These are phyloP conservation scores for Tricholomella constricta DNA, from an alignment of 768 basidiomycete species.

Conservation along the genomic window DNA sequence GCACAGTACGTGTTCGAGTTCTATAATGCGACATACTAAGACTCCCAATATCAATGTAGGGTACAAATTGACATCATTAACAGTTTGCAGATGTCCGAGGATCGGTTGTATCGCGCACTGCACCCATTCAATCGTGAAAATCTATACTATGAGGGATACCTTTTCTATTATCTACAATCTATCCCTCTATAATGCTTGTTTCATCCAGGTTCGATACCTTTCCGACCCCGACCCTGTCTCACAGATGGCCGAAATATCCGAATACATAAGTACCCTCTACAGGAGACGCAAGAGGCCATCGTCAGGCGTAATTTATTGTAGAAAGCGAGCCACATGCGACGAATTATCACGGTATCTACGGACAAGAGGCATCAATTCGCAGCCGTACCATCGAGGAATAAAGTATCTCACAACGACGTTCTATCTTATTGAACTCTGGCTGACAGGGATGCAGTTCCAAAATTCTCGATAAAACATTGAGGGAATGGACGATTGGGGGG, in stretches of 20 bases:
- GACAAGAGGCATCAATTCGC: constrained; percentile 64
- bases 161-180: neutral
- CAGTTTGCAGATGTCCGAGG: constrained; percentile 60
- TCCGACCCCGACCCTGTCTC: constrained; percentile 48
- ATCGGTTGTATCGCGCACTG: constrained; percentile 59
- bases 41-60: constrained; percentile 35
- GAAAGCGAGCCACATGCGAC: constrained; percentile 67
- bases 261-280: constrained; percentile 68
- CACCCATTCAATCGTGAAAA: constrained; percentile 84
- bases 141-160: constrained; percentile 76
- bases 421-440: neutral
- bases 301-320: constrained; percentile 79
- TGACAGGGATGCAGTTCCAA: constrained; percentile 34
- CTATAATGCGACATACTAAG: neutral
- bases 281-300: constrained; percentile 58
- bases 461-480: constrained; percentile 62
- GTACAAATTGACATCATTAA: constrained; percentile 75
- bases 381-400: constrained; percentile 77
- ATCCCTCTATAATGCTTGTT: neutral
- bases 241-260: constrained; percentile 65
- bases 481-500: constrained; percentile 55
- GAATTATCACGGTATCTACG: constrained; percentile 65
- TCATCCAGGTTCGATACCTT: constrained; percentile 62
- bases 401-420: constrained; percentile 34
- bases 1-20: constrained; percentile 44